Conservation (phyloP, 176 grass and related monocot genomes). For the Juncus inflexus region DNA sequence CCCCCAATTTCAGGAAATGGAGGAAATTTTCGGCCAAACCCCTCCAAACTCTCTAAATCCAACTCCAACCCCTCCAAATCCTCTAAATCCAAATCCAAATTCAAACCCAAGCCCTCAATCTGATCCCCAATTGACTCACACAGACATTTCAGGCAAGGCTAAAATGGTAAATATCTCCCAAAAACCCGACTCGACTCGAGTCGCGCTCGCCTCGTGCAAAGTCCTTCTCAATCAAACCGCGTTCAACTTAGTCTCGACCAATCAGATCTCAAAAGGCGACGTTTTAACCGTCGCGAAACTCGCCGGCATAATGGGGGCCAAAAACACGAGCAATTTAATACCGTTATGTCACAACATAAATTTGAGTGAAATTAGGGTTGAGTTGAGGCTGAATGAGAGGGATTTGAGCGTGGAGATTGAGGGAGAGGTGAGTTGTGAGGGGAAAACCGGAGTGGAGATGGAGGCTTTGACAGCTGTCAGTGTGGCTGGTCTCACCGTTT, state of each 20-base stretch:
- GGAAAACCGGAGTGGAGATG: constrained; percentile 89
- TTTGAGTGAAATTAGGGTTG: constrained; percentile 72
- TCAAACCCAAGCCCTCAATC: constrained; percentile 14
- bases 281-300: constrained; percentile 92
- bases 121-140: constrained; percentile 48
- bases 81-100: background rate
- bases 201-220: constrained; percentile 66
- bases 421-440: constrained; percentile 56
- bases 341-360: constrained; percentile 83
- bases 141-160: constrained; percentile 58
- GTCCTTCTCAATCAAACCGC: constrained; percentile 67
- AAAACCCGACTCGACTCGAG: constrained; percentile 69
- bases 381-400: constrained; percentile 75
- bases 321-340: constrained; percentile 78
- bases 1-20: constrained; percentile 60
- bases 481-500: constrained; percentile 77
- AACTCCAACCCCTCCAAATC: constrained; percentile 37
- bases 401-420: constrained; percentile 81
- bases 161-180: constrained; percentile 88
- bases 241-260: constrained; percentile 79
- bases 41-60: constrained; percentile 51
- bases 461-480: constrained; percentile 86
- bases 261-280: constrained; percentile 91
- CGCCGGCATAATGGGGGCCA: constrained; percentile 91
- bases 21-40: constrained; percentile 79